Conservation (phyloP, 2,329 filamentous ascomycete species). For the Alternaria incomplexa region DNA sequence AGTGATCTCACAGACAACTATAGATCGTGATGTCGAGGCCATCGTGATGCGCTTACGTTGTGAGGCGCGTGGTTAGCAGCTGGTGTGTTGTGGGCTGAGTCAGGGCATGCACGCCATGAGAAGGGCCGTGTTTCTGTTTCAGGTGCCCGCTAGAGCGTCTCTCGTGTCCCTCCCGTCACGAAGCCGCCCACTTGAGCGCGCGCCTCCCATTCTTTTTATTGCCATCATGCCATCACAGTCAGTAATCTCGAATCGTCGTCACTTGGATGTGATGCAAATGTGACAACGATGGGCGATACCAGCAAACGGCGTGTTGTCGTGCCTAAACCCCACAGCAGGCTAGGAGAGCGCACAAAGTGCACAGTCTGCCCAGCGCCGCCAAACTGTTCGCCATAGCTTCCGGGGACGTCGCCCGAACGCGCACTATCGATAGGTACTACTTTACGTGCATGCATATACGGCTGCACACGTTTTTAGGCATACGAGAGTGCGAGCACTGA, state of each 20-base stretch:
- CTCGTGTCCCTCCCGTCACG: constrained; percentile 16
- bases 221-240: constrained; percentile 18
- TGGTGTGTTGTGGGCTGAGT: constrained; percentile 14
- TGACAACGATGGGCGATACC: constrained; percentile 15
- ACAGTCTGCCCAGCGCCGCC: constrained; percentile 11
- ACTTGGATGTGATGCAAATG: constrained; percentile 22
- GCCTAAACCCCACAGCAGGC: constrained; percentile 3
- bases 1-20: constrained; percentile 2
- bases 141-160: constrained; percentile 14
- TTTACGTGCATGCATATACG: constrained; percentile 11
- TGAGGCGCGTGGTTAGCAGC: constrained; percentile 13
- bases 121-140: constrained; percentile 22
- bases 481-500: not conserved
- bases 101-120: constrained; percentile 14
- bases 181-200: constrained; percentile 28
- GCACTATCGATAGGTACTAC: constrained; percentile 14
- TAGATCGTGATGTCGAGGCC: constrained; percentile 7
- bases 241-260: constrained; percentile 20
- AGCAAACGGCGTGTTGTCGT: constrained; percentile 20
- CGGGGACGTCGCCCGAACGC: not conserved
- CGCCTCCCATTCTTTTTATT: constrained; percentile 24
- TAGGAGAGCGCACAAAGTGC: constrained; percentile 10
- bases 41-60: not conserved
- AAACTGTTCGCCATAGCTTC: constrained; percentile 3
- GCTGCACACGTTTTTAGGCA: constrained; percentile 5